Base-by-base conservation (phyloP, 164 flowering plant species). In the Piper longum region DNA sequence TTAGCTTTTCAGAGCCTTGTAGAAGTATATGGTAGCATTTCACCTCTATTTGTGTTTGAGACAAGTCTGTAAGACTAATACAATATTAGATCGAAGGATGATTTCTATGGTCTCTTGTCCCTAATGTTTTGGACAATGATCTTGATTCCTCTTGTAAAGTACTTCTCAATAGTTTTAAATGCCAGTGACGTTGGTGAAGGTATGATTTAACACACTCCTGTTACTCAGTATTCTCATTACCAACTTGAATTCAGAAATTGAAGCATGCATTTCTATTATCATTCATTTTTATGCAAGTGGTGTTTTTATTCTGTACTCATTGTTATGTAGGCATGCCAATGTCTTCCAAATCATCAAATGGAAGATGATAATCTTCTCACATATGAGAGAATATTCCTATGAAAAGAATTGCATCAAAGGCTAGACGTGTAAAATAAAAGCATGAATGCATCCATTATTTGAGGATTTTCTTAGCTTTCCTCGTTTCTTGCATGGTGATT, bases 111-210 rank as follows among this genome's bases (percentile, higher is more conserved):
- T 56, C 74, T 76, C 60, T 74, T 84, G 51, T 86, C 88, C 26
- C 80, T 84, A 55, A 67, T 86, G 43, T 81, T 86, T 69, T 84
- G 88, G 88, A 80, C 92, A 36, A 52, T 83, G 64, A 82, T 85
- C 17, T 54, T 82, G 62, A 68, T 84, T 61, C 81, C 87, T 54
- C 62, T 86, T 44, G 62, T 86, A 59, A 86, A 86, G 74, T 86
- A 83, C 72, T 78, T 76, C 41, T 60, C 74, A 13, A 80, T 86
- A 56, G 88, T 84, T 18, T 60, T 83, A 59, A 72, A 65, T 39
- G 86, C 86, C 57, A 83, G 83, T 75, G 85, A 86, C 62, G 71
- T 77, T 56, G 85, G 89, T 72, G 86, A 85, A 59, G 89, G 89
- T 82, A 77, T 63, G 18, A 59, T 44, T 16, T 16, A 11, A 5